Evolutionary conservation across 2,329 filamentous ascomycete species (phyloP).

Genomic region (Sclerotinia minor): DNA sequence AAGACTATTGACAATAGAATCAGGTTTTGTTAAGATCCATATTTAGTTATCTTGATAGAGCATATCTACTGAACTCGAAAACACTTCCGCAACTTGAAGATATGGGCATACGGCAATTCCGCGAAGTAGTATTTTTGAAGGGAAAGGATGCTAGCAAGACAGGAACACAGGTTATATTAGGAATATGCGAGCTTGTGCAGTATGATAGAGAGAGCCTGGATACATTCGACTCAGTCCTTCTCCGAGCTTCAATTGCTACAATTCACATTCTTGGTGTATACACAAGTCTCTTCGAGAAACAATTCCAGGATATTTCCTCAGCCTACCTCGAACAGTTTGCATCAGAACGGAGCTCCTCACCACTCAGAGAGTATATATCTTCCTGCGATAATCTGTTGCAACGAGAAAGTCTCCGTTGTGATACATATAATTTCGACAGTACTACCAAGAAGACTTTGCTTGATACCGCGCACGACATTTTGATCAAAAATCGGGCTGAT

Average conservation of each 20-base stretch:
- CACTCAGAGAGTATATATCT: constrained; percentile 73
- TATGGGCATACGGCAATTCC: constrained; percentile 75
- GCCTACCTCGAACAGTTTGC: constrained; percentile 70
- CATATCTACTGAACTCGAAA: constrained; percentile 76
- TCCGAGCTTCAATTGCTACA: constrained; percentile 76
- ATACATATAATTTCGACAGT: constrained; percentile 77
- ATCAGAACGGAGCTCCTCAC: constrained; percentile 59
- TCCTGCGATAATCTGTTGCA: constrained; percentile 68
- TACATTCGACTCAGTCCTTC: constrained; percentile 61
- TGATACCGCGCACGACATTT: constrained; percentile 67
- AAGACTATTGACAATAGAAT: constrained; percentile 24
- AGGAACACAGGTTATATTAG: constrained; percentile 49
- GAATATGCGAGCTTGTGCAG: constrained; percentile 75
- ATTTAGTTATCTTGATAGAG: constrained; percentile 92
- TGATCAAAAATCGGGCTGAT: constrained; percentile 68
- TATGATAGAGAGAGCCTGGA: constrained; percentile 63
- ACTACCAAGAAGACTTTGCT: constrained; percentile 79
- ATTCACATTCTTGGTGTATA: constrained; percentile 85
- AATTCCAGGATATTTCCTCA: constrained; percentile 67
- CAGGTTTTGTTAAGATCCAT: constrained; percentile 78
- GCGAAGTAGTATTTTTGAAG: constrained; percentile 52
- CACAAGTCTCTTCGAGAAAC: constrained; percentile 73
- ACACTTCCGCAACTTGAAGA: constrained; percentile 74
- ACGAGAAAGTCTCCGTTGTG: constrained; percentile 73
- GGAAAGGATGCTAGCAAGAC: constrained; percentile 41